Evolutionary conservation across 2,329 filamentous ascomycete genomes (phyloP), one percentile per base, ranked within the genome.

Genomic region (Cryphonectria parasitica): DNA sequence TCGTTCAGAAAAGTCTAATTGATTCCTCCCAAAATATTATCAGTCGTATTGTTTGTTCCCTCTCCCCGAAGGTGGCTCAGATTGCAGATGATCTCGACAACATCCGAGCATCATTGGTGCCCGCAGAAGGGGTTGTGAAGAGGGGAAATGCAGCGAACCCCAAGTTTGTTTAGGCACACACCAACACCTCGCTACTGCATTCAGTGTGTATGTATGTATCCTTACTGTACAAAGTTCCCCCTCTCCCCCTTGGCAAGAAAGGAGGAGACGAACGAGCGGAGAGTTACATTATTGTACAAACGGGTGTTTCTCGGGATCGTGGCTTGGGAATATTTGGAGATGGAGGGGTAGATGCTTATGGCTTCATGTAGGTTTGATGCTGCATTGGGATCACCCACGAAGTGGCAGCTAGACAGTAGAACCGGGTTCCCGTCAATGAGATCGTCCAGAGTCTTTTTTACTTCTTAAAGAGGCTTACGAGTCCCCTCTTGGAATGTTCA

Each of bases 251-350:
- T 60, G 56, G 56, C 34, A 36, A 7, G 7, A 10, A 11, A 49
- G 45, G 45, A 10, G 45, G 22, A 11, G 45, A 49, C 10, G 41
- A 41, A 66, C 54, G 49, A 60, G 28, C 67, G 60, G 13, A 45
- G 66, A 56, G 22, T 68, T 34, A 4, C 13, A 13, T 31, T 28
- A 13, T 39, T n/a, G 39, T 39, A 64, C 36, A 56, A 60, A 54
- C 69, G 71, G 71, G 63, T 41, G 64, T 69, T 69, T 71, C 69
- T 72, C 71, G 69, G 71, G 39, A 71, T 72, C 69, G 28, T 41
- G n/a, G 19, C 28, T 54, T 49, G 39, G 22, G 45, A 22, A 49
- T 39, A 22, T 36, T 39, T 56, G 66, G 61, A 31, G 49, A 71
- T 52, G 63, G 34, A 34, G 22, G 58, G 66, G 11, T 60, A 25